Conservation (phyloP, 2,329 filamentous ascomycete genomes). For the Diaporthe eres region DNA sequence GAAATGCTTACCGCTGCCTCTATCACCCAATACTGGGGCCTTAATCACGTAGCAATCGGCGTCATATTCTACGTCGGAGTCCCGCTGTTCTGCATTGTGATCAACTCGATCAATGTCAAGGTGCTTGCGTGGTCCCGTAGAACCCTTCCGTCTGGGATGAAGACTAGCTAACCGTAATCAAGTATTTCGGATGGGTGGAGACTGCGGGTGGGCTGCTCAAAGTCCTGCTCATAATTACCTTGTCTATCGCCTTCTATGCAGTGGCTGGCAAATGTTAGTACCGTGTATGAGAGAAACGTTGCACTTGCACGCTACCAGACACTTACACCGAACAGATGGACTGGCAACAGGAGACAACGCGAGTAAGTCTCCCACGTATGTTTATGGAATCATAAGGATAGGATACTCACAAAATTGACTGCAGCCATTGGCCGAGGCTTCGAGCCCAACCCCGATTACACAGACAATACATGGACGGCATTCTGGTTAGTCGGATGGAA, state of each 20-base stretch:
- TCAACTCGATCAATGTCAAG: constrained; percentile 41
- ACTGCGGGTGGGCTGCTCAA: constrained; percentile 45
- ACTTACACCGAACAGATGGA: background rate
- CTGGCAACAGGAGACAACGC: background rate
- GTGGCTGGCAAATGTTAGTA: constrained; percentile 38
- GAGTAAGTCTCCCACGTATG: background rate
- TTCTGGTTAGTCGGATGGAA: constrained; percentile 26
- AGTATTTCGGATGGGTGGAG: constrained; percentile 47
- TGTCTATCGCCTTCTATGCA: constrained; percentile 42
- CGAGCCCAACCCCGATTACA: constrained; percentile 16
- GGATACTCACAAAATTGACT: background rate
- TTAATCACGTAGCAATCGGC: background rate
- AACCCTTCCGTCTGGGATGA: too few species aligned
- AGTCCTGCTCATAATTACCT: constrained; percentile 40
- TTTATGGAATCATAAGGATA: rapidly evolving
- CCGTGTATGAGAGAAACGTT: background rate
- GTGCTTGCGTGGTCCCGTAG: background rate
- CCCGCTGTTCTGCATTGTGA: constrained; percentile 30
- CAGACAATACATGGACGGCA: constrained; percentile 10
- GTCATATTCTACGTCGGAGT: constrained; percentile 38
- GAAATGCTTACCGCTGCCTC: constrained; percentile 40
- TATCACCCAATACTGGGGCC: constrained; percentile 36
- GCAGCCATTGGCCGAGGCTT: constrained; percentile 28
- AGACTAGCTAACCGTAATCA: background rate
- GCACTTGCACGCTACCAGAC: background rate